Evolutionary conservation across 805 yeast species (phyloP).

Genomic region (Torulaspora microellipsoides): DNA sequence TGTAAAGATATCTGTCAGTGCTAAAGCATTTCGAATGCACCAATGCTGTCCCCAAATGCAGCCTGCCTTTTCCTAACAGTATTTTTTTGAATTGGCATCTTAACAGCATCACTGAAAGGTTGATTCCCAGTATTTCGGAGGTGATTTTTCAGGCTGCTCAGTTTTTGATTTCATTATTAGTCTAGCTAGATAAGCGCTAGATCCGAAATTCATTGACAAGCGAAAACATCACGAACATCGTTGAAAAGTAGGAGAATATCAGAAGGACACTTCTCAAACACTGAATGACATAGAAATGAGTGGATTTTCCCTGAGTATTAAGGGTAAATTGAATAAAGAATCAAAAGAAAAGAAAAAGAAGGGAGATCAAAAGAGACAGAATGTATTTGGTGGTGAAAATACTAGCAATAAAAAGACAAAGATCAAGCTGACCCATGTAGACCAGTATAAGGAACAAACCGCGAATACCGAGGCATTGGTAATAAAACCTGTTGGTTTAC

Average conservation of each 20-base stretch:
- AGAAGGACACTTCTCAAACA: background rate
- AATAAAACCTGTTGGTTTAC: constrained; percentile 16
- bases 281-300: constrained; percentile 7
- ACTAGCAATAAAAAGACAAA: constrained; percentile 6
- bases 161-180: no score
- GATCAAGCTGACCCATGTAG: constrained; percentile 23
- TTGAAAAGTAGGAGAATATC: background rate
- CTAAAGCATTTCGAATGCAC: background rate
- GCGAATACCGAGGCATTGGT: constrained; percentile 9
- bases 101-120: constrained; percentile 1
- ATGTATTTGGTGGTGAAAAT: constrained; percentile 19
- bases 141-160: no score
- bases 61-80: background rate
- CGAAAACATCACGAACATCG: no score
- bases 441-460: constrained; percentile 7
- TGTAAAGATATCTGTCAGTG: background rate
- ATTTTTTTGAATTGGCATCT: background rate
- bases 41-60: background rate
- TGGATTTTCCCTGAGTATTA: constrained; percentile 22
- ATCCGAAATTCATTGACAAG: no score
- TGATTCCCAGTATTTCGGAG: no score
- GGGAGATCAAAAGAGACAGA: constrained; percentile 13
- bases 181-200: no score
- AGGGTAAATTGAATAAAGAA: constrained; percentile 15
- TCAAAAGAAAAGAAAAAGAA: constrained; percentile 9